Conservation (phyloP, 1,139 yeast species). For the Candida dubliniensis region DNA sequence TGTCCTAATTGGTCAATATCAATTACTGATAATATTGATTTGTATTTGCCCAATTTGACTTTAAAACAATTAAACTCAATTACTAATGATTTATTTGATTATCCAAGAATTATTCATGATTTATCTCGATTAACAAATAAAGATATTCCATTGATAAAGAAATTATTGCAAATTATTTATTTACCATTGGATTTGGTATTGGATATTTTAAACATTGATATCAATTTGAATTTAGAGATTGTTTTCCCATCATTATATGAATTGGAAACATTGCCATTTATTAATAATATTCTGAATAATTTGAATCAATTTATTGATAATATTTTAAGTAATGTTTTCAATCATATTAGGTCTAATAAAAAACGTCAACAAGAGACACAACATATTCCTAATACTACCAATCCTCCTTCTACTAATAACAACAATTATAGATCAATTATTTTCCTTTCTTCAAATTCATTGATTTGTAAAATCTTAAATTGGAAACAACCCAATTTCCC, state of each 20-base stretch:
- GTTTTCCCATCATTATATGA: constrained; percentile 79
- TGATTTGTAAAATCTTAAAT: constrained; percentile 85
- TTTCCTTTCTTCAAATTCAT: constrained; percentile 82
- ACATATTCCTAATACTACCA: not conserved
- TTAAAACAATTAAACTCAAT: constrained; percentile 43
- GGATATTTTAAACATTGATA: constrained; percentile 50
- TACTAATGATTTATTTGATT: constrained; percentile 45
- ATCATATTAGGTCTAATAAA: constrained; percentile 65
- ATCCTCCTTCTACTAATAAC: not conserved
- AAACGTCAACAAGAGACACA: constrained; percentile 13
- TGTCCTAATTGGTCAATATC: constrained; percentile 71
- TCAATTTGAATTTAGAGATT: constrained; percentile 76
- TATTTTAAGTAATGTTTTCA: constrained; percentile 69
- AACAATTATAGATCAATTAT: constrained; percentile 56
- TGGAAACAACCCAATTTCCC: constrained; percentile 99
- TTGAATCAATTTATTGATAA: constrained; percentile 76
- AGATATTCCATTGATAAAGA: constrained; percentile 40
- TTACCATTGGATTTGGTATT: constrained; percentile 67
- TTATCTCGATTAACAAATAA: constrained; percentile 37
- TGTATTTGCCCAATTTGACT: constrained; percentile 48
- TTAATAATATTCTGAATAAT: constrained; percentile 46
- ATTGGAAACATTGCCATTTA: constrained; percentile 52
- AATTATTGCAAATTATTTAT: constrained; percentile 43
- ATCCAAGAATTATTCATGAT: constrained; percentile 43
- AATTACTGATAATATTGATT: constrained; percentile 55